These are phyloP conservation scores for Pleurotus cornucopiae DNA, from an alignment of 768 basidiomycete genomes.

Conservation along the genomic window DNA sequence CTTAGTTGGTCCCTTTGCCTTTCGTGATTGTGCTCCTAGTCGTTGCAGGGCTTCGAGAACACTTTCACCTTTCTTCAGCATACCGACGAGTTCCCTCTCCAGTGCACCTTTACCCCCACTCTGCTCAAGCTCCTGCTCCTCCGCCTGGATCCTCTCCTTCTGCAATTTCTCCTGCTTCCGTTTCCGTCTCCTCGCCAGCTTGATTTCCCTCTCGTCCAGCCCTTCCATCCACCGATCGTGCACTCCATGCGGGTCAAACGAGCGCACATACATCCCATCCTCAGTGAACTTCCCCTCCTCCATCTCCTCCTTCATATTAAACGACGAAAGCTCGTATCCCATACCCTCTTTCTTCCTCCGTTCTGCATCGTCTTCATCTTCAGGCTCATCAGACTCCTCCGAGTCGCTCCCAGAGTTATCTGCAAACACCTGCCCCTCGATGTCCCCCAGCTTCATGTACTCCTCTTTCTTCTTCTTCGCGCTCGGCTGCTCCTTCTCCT, in stretches of 20 bases:
- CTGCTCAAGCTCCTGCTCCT: slow-evolving; percentile 69
- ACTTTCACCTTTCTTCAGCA: slow-evolving; percentile 87
- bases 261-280: slow-evolving; percentile 84
- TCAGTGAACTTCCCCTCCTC: slow-evolving; percentile 96
- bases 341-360: slow-evolving; percentile 78
- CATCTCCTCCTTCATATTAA: slow-evolving; percentile 99
- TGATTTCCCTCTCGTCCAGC: slow-evolving; percentile 80
- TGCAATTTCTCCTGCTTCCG: slow-evolving; percentile 71
- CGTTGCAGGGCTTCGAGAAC: slow-evolving; percentile 87
- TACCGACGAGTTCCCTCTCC: slow-evolving; percentile 62
- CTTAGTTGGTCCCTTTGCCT: slow-evolving; percentile 31
- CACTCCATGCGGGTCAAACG: slow-evolving; percentile 84
- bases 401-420: slow-evolving; percentile 38
- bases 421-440: slow-evolving; percentile 94
- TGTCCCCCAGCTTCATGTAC: slow-evolving; percentile 86
- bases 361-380: slow-evolving; percentile 79
- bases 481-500: slow-evolving; percentile 40
- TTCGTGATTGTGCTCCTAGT: slow-evolving; percentile 68
- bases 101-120: slow-evolving; percentile 61
- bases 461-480: slow-evolving; percentile 58
- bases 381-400: slow-evolving; percentile 45
- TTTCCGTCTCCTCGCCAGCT: slow-evolving; percentile 73
- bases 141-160: slow-evolving; percentile 60
- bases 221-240: slow-evolving; percentile 98
- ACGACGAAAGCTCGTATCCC: slow-evolving; percentile 91